Percentiles rank a stretch among this genome's conserved stretches.
Conservation (phyloP, 805 yeast genomes). For the Yamadazyma paraphyllophila region DNA sequence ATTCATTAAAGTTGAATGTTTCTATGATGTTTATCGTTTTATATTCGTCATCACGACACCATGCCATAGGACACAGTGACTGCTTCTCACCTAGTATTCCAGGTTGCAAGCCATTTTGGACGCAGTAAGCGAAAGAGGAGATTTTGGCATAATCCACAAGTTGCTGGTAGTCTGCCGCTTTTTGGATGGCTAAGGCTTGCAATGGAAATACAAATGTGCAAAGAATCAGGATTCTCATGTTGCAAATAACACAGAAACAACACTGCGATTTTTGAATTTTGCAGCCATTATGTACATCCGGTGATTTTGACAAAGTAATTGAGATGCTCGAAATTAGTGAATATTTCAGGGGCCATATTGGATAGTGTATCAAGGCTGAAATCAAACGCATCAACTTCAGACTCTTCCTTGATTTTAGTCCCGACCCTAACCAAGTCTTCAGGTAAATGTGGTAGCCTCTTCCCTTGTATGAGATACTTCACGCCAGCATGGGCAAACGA, state of each 20-base stretch:
- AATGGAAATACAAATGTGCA: background rate
- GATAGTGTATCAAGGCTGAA: background rate
- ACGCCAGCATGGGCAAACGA: conserved; percentile 47
- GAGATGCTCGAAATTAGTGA: conserved; percentile 19
- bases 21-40: conserved; percentile 33
- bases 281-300: conserved; percentile 22
- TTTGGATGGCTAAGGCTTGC: background rate
- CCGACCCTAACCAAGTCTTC: conserved; percentile 17
- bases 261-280: background rate
- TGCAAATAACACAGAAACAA: background rate
- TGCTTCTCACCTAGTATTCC: conserved; percentile 23
- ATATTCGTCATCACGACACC: conserved; percentile 22
- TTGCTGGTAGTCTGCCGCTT: conserved; percentile 16
- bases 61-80: conserved; percentile 22
- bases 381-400: background rate
- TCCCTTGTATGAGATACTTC: conserved; percentile 46
- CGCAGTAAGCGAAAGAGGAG: conserved; percentile 38
- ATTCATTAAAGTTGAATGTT: conserved; percentile 40
- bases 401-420: background rate
- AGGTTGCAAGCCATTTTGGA: conserved; percentile 25
- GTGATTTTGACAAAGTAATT: conserved; percentile 31
- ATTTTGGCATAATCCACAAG: conserved; percentile 33
- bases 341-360: conserved; percentile 2
- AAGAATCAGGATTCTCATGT: background rate
- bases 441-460: conserved; percentile 35